Percentiles rank a stretch among this genome's conserved stretches.
Conservation (phyloP, 345 rosid species). For the Cardamine chenopodiifolia region DNA sequence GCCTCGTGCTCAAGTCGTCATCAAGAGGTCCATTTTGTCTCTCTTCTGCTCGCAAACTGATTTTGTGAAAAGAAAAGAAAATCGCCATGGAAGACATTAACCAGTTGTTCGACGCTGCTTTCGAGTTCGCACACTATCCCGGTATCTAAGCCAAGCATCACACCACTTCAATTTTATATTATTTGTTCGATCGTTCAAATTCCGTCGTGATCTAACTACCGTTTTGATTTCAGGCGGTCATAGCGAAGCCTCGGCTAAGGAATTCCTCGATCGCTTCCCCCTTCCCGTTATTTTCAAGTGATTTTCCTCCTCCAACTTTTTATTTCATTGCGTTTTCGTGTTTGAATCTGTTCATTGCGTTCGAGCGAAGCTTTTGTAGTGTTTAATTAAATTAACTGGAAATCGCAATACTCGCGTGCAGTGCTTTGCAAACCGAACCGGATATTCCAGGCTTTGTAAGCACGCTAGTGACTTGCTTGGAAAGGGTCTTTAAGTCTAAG, state of each 20-base stretch:
- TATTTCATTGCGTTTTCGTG: neutral
- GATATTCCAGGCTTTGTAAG: conserved; percentile 60
- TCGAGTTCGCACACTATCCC: conserved; percentile 72
- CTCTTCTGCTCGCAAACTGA: neutral
- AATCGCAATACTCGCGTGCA: conserved; percentile 41
- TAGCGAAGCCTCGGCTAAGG: conserved; percentile 65
- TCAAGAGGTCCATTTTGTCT: conserved; percentile 7
- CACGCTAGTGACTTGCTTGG: conserved; percentile 68
- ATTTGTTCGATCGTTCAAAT: neutral
- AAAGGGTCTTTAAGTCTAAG: conserved; percentile 66
- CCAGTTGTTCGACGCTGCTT: conserved; percentile 68
- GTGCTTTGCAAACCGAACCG: conserved; percentile 64
- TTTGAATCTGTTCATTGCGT: conserved; percentile 1
- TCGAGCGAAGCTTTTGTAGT: neutral
- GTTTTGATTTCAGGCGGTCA: conserved; percentile 55
- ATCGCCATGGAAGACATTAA: conserved; percentile 57
- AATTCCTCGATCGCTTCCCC: conserved; percentile 77
- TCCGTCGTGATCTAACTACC: neutral
- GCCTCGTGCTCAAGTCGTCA: neutral
- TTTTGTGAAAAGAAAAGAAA: neutral
- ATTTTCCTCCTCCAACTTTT: neutral
- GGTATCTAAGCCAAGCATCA: conserved; percentile 42
- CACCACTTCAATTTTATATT: neutral
- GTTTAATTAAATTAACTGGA: neutral
- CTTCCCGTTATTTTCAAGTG: conserved; percentile 75